A percentile compares a stretch with the other conserved stretches of the same genome.
Conservation (phyloP, 2,329 filamentous ascomycete genomes). For the Microthyrium microscopicum region DNA sequence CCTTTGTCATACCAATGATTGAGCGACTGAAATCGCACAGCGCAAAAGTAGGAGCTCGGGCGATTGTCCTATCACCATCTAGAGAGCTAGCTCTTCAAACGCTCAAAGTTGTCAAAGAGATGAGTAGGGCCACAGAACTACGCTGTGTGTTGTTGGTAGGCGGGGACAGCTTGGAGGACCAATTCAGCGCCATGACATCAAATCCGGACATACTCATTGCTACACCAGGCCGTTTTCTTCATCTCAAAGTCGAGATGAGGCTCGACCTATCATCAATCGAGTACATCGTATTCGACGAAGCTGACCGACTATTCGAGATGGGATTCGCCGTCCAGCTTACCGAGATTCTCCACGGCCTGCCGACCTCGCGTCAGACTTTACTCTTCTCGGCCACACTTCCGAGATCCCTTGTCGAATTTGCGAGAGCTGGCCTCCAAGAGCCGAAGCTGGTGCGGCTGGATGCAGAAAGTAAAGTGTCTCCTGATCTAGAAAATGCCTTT, state of each 20-base stretch:
- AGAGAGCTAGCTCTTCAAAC: slow-evolving; percentile 91
- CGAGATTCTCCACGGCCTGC: slow-evolving; percentile 82
- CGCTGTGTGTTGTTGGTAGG: slow-evolving; percentile 83
- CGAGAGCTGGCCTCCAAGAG: slow-evolving; percentile 80
- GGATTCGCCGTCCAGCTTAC: slow-evolving; percentile 86
- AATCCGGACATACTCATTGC: slow-evolving; percentile 98
- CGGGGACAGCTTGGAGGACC: slow-evolving; percentile 89
- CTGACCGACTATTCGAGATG: slow-evolving; percentile 95
- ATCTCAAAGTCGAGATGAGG: slow-evolving; percentile 92
- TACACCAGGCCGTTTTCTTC: slow-evolving; percentile 87
- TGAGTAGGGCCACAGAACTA: slow-evolving; percentile 77
- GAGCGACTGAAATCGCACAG: slow-evolving; percentile 82
- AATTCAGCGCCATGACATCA: slow-evolving; percentile 79
- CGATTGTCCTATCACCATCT: slow-evolving; percentile 78
- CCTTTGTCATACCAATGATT: slow-evolving; percentile 97
- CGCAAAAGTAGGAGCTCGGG: slow-evolving; percentile 68
- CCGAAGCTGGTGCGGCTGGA: slow-evolving; percentile 81
- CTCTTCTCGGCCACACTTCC: slow-evolving; percentile 92
- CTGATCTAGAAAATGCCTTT: slow-evolving; percentile 88
- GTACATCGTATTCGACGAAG: slow-evolving; percentile 96
- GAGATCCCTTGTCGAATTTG: slow-evolving; percentile 89
- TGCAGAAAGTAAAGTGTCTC: slow-evolving; percentile 88
- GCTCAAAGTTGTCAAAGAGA: slow-evolving; percentile 88
- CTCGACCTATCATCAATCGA: slow-evolving; percentile 78
- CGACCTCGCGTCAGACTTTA: slow-evolving; percentile 69